Evolutionary conservation across 2,329 filamentous ascomycete genomes (phyloP), one percentile per base, ranked within the genome.

Genomic region (Cladorrhinum sp.): DNA sequence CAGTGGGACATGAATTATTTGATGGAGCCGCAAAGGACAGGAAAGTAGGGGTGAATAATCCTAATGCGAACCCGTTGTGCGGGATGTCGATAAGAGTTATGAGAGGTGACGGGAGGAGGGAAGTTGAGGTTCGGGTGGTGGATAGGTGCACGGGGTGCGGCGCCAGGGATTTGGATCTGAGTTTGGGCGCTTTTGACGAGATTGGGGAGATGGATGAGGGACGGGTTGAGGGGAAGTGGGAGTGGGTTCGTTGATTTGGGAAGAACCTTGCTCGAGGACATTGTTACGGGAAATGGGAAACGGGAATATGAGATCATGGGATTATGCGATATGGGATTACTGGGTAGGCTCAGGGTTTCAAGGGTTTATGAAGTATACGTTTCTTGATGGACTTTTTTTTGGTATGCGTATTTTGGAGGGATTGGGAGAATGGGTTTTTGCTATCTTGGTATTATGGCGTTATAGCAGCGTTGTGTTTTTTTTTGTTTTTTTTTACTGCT

Each of bases 11-110:
- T 67, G 69, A 80, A n/a, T 70, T 90, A 3, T 93, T 85, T 69
- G 89, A 92, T 71, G 79, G 84, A 0, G 77, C 77, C 1, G 74
- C 76, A 52, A 75, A 72, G 3, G 79, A 22, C 25, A 77, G 23
- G 76, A 22, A 29, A 9, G 52, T 24, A 20, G 57, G 57, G 5
- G 27, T 24, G 6, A 32, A 36, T 6, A 55, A 60, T 22, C 24
- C 83, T 0, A 91, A 91, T 70, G 70, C 76, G 12, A 91, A 91
- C 66, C 84, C 85, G 1, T 73, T 90, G 1, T 93, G 91, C 68
- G 87, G 86, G 1, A 77, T 78, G 68, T 85, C 79, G 71, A 82
- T 95, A n/a, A 78, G 87, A 24, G 81, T 90, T 25, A 77, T 74
- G 51, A 76, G 86, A 60, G 62, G 71, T 71, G 68, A 69, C 29